These are phyloP conservation scores for Paramecium octaurelia DNA, from an alignment of 73 alveolate species.

Conservation along the genomic window DNA sequence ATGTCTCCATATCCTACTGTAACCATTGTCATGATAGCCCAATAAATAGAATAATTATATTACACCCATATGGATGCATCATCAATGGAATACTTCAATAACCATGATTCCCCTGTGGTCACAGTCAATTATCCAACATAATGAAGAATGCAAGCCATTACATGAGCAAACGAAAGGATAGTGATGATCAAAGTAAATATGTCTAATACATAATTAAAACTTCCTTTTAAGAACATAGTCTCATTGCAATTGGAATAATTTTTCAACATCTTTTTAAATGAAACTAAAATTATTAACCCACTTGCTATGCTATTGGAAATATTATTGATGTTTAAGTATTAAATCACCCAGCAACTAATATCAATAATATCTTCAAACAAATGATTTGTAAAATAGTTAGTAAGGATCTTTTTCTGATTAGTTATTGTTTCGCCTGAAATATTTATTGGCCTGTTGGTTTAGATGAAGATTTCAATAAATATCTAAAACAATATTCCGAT, in stretches of 20 bases:
- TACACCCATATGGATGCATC: neutral
- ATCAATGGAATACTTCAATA: neutral
- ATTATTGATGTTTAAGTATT: neutral
- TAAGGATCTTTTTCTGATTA: neutral
- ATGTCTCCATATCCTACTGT: conserved; percentile 52
- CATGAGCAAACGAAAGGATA: neutral
- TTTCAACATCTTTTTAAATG: neutral
- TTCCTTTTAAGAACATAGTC: neutral
- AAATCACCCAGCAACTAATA: neutral
- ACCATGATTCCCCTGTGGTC: neutral
- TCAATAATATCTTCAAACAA: neutral
- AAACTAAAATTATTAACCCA: neutral
- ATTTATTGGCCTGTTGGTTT: neutral
- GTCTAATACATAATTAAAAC: neutral
- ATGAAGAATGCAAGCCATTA: conserved; percentile 4
- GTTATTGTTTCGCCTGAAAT: neutral
- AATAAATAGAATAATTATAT: conserved; percentile 27
- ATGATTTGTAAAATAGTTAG: neutral
- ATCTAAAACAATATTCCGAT: neutral
- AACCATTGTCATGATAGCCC: conserved; percentile 43
- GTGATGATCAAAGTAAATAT: neutral
- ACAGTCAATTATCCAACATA: conserved; percentile 14
- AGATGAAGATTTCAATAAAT: neutral
- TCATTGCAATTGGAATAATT: conserved; percentile 1
- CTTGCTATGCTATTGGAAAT: neutral